phyloP scores from a whole-genome alignment of 352 stramenopile species.

The Globisporangium perplexum region DNA sequence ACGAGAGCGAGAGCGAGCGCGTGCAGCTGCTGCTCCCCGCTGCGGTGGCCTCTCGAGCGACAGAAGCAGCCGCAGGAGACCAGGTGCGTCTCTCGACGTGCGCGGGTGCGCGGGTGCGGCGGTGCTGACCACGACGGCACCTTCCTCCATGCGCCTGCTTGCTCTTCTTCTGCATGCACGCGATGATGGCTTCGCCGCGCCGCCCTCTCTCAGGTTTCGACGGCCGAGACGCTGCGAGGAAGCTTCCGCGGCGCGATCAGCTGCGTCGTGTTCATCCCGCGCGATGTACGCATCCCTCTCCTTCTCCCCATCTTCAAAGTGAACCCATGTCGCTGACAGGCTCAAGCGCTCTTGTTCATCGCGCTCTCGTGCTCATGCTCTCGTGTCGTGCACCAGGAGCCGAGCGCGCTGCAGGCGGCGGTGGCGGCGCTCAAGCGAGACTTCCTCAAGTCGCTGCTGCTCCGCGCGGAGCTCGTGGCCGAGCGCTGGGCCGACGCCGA shows the following conservation, averaged over 20 bases:
- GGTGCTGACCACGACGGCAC: neutral
- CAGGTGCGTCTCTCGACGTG: neutral
- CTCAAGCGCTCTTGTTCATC: too few species aligned
- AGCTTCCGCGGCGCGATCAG: conserved; percentile 39
- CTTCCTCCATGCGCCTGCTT: neutral
- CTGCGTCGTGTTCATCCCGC: conserved; percentile 48
- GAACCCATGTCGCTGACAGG: neutral
- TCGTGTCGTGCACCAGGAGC: conserved; percentile 3
- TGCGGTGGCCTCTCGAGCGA: neutral
- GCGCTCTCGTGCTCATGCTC: neutral
- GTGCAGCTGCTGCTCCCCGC: conserved; percentile 36
- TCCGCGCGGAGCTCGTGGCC: conserved; percentile 46
- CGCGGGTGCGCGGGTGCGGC: too few species aligned
- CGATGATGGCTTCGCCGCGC: neutral
- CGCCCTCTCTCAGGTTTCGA: conserved; percentile 6
- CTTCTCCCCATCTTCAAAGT: neutral
- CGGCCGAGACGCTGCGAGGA: conserved; percentile 21
- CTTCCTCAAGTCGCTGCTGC: conserved; percentile 54
- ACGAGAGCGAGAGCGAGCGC: conserved; percentile 3
- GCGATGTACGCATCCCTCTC: conserved; percentile 9
- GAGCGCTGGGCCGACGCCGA: conserved; percentile 16
- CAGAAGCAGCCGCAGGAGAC: neutral
- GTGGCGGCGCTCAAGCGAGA: conserved; percentile 54
- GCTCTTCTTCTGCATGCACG: neutral
- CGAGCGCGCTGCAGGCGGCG: conserved; percentile 29